A percentile compares a stretch with the other conserved stretches of the same genome.
phyloP scores from a whole-genome alignment of 1,284 basidiomycete genomes.

The Microbotryum lychnidis-dioicae region DNA sequence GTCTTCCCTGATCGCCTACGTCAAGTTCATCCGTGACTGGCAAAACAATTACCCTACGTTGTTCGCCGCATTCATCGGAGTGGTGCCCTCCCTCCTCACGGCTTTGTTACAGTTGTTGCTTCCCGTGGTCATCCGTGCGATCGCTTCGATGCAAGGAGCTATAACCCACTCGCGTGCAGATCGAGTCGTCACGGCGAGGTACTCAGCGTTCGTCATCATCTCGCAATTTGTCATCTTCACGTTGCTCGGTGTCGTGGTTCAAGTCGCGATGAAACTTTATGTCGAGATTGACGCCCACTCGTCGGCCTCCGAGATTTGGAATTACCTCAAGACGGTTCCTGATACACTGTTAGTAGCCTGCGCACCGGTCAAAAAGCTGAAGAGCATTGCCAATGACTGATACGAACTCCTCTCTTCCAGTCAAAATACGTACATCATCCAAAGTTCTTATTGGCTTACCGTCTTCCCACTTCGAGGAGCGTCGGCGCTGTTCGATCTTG shows the following conservation, averaged over 20 bases:
- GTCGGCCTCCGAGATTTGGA: slow-evolving; percentile 12
- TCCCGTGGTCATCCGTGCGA: slow-evolving; percentile 69
- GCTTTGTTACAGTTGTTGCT: slow-evolving; percentile 80
- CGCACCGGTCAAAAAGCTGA: background rate
- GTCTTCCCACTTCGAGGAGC: slow-evolving; percentile 94
- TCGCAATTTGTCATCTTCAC: slow-evolving; percentile 86
- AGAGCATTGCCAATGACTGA: background rate
- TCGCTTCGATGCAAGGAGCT: slow-evolving; percentile 33
- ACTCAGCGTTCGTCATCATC: slow-evolving; percentile 84
- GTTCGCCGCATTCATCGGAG: slow-evolving; percentile 43
- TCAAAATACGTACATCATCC: slow-evolving; percentile 48
- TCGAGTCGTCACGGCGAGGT: slow-evolving; percentile 77
- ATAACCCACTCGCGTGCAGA: slow-evolving; percentile 67
- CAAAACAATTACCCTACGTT: slow-evolving; percentile 33
- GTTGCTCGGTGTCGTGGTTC: slow-evolving; percentile 76
- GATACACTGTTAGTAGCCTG: slow-evolving; percentile 9
- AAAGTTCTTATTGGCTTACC: slow-evolving; percentile 81
- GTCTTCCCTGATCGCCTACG: slow-evolving; percentile 47
- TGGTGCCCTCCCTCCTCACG: slow-evolving; percentile 77
- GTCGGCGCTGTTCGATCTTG: slow-evolving; percentile 86
- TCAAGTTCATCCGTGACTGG: slow-evolving; percentile 65
- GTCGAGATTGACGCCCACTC: slow-evolving; percentile 18
- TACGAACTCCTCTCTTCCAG: background rate
- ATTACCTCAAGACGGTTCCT: slow-evolving; percentile 30
- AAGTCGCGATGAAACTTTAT: slow-evolving; percentile 41